These are phyloP conservation scores for Pseudogymnoascus destructans DNA, from an alignment of 2,329 filamentous ascomycete genomes.

Conservation along the genomic window DNA sequence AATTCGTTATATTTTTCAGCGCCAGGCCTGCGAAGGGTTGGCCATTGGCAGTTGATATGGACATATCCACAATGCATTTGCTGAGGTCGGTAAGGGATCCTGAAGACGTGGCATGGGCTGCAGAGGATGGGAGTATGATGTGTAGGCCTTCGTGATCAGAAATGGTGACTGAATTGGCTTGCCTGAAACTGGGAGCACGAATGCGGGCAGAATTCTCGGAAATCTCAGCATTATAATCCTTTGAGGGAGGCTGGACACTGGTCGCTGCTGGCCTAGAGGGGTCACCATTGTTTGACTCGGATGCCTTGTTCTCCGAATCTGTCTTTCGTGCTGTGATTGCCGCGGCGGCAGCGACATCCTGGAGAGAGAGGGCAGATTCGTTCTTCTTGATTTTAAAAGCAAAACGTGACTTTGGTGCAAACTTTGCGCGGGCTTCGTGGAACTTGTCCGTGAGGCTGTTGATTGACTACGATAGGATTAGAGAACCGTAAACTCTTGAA, in stretches of 20 bases:
- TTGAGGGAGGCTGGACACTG: slow-evolving; percentile 23
- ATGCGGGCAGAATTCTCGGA: slow-evolving; percentile 30
- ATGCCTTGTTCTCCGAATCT: slow-evolving; percentile 15
- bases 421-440: slow-evolving; percentile 51
- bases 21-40: slow-evolving; percentile 57
- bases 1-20: slow-evolving; percentile 55
- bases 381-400: slow-evolving; percentile 58
- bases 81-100: slow-evolving; percentile 58
- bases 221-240: slow-evolving; percentile 47
- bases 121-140: slow-evolving; percentile 62
- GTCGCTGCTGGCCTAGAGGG: slow-evolving; percentile 28
- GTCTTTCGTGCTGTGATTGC: slow-evolving; percentile 24
- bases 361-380: slow-evolving; percentile 39
- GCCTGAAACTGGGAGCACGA: slow-evolving; percentile 50
- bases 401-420: slow-evolving; percentile 68
- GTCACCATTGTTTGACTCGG: not conserved
- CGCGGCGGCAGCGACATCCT: slow-evolving; percentile 39
- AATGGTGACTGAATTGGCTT: slow-evolving; percentile 49
- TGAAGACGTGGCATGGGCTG: slow-evolving; percentile 57
- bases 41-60: slow-evolving; percentile 45
- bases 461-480: slow-evolving; percentile 44
- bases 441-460: slow-evolving; percentile 71
- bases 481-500: not conserved
- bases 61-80: slow-evolving; percentile 70
- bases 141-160: slow-evolving; percentile 54